A percentile compares a stretch with the other conserved stretches of the same genome.
Evolutionary conservation across 2,329 filamentous ascomycete species (phyloP).

Genomic region (Pleurostoma richardsiae): DNA sequence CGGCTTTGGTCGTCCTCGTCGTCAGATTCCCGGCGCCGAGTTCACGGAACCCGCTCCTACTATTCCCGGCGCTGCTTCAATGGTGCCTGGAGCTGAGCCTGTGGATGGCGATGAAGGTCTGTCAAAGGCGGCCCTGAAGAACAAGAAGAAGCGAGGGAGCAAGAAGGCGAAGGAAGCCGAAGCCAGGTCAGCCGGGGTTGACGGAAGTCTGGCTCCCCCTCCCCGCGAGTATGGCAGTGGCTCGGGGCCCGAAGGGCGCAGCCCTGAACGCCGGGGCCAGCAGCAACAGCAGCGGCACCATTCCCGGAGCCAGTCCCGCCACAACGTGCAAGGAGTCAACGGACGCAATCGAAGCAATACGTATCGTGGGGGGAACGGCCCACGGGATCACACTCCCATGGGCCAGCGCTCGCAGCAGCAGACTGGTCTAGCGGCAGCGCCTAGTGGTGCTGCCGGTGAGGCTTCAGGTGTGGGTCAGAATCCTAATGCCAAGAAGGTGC

Average conservation of each 20-base stretch:
- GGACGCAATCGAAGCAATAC: slow-evolving; percentile 48
- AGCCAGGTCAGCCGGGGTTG: slow-evolving; percentile 42
- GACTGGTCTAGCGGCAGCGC: slow-evolving; percentile 26
- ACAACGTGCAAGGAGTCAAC: slow-evolving; percentile 33
- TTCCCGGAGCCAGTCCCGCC: slow-evolving; percentile 47
- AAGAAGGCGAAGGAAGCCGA: slow-evolving; percentile 86
- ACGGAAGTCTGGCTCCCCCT: slow-evolving; percentile 43
- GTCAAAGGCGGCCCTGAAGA: slow-evolving; percentile 84
- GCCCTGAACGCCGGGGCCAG: slow-evolving; percentile 60
- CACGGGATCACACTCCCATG: slow-evolving; percentile 19
- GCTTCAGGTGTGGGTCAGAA: slow-evolving; percentile 44
- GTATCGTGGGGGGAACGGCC: slow-evolving; percentile 28
- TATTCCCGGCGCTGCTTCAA: slow-evolving; percentile 60
- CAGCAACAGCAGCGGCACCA: slow-evolving; percentile 30
- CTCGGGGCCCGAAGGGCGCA: slow-evolving; percentile 50
- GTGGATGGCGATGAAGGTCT: slow-evolving; percentile 67
- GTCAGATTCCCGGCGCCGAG: slow-evolving; percentile 84
- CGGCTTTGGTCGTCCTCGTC: slow-evolving; percentile 72
- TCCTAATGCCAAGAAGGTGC: slow-evolving; percentile 90
- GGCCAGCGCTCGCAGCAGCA: slow-evolving; percentile 22
- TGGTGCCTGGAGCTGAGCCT: slow-evolving; percentile 39
- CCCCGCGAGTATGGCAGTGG: slow-evolving; percentile 32
- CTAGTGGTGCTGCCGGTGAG: slow-evolving; percentile 37
- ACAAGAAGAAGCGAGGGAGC: slow-evolving; percentile 94
- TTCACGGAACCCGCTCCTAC: slow-evolving; percentile 52